phyloP scores from a whole-genome alignment of 345 rosid genomes.

The Triadica sebifera region DNA sequence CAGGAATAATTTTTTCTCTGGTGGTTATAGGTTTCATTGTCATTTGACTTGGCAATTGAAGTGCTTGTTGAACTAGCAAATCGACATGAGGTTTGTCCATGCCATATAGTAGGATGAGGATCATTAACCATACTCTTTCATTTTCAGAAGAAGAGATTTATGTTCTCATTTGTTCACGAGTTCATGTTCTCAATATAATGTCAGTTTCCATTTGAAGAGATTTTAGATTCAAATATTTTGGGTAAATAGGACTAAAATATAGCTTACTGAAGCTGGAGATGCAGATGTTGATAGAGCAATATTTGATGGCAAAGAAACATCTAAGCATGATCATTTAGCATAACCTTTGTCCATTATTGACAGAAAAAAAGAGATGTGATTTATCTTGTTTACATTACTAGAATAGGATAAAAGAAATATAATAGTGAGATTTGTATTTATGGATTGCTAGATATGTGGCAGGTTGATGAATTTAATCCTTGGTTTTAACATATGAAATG shows the following conservation, averaged over 20 bases:
- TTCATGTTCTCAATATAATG: not conserved
- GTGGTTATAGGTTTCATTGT: conserved; percentile 57
- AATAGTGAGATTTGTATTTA: not conserved
- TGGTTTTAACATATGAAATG: not conserved
- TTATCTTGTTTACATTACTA: not conserved
- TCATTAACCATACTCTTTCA: not conserved
- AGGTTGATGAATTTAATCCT: too few relatives aligned
- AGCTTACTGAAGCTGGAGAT: not conserved
- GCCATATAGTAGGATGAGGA: conserved; percentile 14
- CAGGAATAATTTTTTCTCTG: conserved; percentile 7
- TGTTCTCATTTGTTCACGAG: not conserved
- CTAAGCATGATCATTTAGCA: not conserved
- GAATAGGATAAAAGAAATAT: not conserved
- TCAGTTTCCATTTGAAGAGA: not conserved
- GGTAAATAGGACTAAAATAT: not conserved
- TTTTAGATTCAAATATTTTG: not conserved
- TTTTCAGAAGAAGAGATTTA: not conserved
- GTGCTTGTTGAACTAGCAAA: conserved; percentile 89
- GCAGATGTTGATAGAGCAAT: not conserved
- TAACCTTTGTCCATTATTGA: not conserved
- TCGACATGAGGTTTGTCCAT: conserved; percentile 66
- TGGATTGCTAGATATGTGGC: too few relatives aligned
- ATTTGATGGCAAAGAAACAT: not conserved
- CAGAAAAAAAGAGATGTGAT: not conserved
- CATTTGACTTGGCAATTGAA: conserved; percentile 85